These are phyloP conservation scores for Didymosphaeria variabile DNA, from an alignment of 2,329 filamentous ascomycete species.

Conservation along the genomic window DNA sequence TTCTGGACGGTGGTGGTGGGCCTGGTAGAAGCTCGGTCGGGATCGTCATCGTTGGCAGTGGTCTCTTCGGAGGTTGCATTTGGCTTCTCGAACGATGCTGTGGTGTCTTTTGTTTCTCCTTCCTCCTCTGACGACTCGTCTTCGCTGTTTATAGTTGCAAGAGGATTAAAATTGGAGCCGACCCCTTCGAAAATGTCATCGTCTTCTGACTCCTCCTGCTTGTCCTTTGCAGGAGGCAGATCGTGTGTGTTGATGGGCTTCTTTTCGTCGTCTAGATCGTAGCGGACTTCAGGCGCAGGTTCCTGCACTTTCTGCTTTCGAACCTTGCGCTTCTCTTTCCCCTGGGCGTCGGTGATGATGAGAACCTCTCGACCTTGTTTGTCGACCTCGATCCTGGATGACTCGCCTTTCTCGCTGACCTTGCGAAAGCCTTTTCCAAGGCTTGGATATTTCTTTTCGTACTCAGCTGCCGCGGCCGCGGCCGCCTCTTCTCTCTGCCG, in stretches of 20 bases:
- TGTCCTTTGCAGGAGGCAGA: conserved; percentile 48
- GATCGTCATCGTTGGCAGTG: background rate
- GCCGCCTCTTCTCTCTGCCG: conserved; percentile 60
- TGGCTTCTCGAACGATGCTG: conserved; percentile 1
- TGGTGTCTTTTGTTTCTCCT: conserved; percentile 33
- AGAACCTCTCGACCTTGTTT: conserved; percentile 65
- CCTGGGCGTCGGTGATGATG: conserved; percentile 66
- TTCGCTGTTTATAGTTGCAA: conserved; percentile 62
- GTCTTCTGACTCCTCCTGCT: conserved; percentile 55
- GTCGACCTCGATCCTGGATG: conserved; percentile 65
- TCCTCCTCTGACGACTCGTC: conserved; percentile 57
- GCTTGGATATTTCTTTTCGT: conserved; percentile 52
- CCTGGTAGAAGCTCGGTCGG: conserved; percentile 11
- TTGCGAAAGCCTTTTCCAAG: conserved; percentile 66
- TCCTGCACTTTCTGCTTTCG: conserved; percentile 59
- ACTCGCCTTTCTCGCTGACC: conserved; percentile 59
- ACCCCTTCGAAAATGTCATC: conserved; percentile 71
- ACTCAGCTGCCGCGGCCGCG: conserved; percentile 53
- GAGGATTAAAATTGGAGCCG: conserved; percentile 68
- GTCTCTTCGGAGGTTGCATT: background rate
- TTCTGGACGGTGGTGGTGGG: conserved; percentile 13
- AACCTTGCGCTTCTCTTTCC: conserved; percentile 69
- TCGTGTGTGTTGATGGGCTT: conserved; percentile 54
- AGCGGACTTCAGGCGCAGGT: conserved; percentile 46
- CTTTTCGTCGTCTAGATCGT: conserved; percentile 56